phyloP scores from a whole-genome alignment of 2,329 filamentous ascomycete species.

The Calonectria honghensis region DNA sequence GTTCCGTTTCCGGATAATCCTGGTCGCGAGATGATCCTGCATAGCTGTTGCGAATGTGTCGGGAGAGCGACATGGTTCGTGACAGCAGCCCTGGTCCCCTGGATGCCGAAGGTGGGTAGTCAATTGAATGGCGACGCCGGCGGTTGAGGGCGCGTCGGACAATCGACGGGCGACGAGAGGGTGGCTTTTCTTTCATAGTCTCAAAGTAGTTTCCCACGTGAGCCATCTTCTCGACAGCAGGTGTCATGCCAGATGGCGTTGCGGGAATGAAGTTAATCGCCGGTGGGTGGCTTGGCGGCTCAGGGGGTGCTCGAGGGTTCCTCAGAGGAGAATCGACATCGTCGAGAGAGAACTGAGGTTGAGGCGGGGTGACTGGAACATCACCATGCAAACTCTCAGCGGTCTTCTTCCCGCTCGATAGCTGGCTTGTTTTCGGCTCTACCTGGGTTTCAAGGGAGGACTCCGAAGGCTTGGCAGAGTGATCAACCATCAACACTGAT shows the following conservation, averaged over 20 bases:
- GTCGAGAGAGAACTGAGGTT: slow-evolving; percentile 68
- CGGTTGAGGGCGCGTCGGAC: slow-evolving; percentile 73
- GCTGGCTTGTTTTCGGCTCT: slow-evolving; percentile 47
- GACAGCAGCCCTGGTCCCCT: slow-evolving; percentile 66
- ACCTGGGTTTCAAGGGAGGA: slow-evolving; percentile 60
- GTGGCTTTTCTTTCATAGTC: slow-evolving; percentile 66
- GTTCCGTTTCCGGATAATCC: slow-evolving; percentile 54
- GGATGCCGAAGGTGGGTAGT: slow-evolving; percentile 65
- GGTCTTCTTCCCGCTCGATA: slow-evolving; percentile 59
- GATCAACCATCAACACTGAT: slow-evolving; percentile 76
- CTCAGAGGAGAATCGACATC: slow-evolving; percentile 77
- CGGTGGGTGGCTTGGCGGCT: slow-evolving; percentile 66
- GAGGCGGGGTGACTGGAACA: slow-evolving; percentile 71
- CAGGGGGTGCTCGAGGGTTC: slow-evolving; percentile 77
- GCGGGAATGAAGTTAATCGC: slow-evolving; percentile 77
- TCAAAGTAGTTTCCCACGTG: slow-evolving; percentile 74
- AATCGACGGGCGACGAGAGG: slow-evolving; percentile 68
- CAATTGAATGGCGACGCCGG: slow-evolving; percentile 65
- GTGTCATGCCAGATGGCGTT: slow-evolving; percentile 76
- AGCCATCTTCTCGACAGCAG: slow-evolving; percentile 70
- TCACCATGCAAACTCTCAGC: slow-evolving; percentile 62
- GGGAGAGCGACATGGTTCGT: slow-evolving; percentile 73
- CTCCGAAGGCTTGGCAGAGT: slow-evolving; percentile 71
- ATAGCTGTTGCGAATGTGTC: slow-evolving; percentile 59
- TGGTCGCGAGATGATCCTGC: slow-evolving; percentile 54